Evolutionary conservation across 352 stramenopile species (phyloP), one percentile per base, ranked within the genome.

Genomic region (Globisporangium perplexum): DNA sequence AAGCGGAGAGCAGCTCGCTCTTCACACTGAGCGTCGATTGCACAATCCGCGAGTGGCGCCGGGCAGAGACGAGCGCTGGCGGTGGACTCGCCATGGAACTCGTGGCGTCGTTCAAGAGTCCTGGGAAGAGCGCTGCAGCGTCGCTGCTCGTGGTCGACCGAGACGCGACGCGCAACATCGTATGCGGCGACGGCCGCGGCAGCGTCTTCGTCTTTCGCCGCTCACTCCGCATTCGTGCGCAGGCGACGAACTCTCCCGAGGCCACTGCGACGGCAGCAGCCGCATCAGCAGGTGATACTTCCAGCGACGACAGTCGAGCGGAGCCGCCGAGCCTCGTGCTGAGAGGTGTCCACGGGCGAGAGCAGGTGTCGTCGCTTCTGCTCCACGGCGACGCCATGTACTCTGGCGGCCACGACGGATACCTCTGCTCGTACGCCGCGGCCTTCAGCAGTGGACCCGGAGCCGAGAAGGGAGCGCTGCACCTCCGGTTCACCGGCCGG

Each of bases 351-450:
- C 80, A 93, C 47, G 78, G 78, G 8, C 80, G 83, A 45, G 76
- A 89, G 41, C 66, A 88, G 50, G 77, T 94, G 43, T 65, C 85
- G 28, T 76, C 74, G 22, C 47, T 93, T 26, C 22, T 88, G 33
- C 59, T 77, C 22, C 60, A 62, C 47, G 44, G 72, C 44, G 24
- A 60, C n/a, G 33, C 79, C 23, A 41, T 91, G 52, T 62, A 86
- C 48, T 90, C 82, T 11, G 77, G 81, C 26, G 83, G 86, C 20
- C 82, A 94, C 57, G 86, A 95, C 43, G 86, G 86, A 8, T 89
- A 87, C 57, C 86, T 95, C 57, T 89, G 74, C 58, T 77, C 68
- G 14, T 84, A 76, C 57, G 47, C 64, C 2, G 23, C 84, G 15
- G 53, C 77, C 10, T 53, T 56, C 30, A 51, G 24, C 24, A 18